A percentile compares a stretch with the other conserved stretches of the same genome.
Conservation (phyloP, 805 yeast species). For the Teunomyces pallodes region DNA sequence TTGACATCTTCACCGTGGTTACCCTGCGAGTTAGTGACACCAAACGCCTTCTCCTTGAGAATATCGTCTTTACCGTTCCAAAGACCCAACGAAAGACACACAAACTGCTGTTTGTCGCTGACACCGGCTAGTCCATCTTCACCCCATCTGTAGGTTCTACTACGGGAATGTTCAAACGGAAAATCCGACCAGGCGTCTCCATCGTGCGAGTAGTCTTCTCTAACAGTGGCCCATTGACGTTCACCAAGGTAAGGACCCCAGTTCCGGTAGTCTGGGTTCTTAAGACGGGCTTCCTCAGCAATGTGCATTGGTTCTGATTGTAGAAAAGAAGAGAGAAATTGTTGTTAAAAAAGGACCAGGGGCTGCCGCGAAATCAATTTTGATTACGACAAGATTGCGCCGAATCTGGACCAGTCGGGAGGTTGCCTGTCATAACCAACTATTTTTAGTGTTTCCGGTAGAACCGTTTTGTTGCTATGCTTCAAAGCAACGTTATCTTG, state of each 20-base stretch:
- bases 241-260: constrained; percentile 94
- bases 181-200: constrained; percentile 93
- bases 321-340: not conserved
- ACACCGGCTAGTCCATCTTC: constrained; percentile 94
- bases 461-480: not conserved
- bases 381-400: not conserved
- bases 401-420: not conserved
- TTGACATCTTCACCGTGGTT: constrained; percentile 96
- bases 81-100: constrained; percentile 76
- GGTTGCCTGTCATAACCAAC: not conserved
- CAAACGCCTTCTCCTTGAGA: constrained; percentile 82
- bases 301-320: constrained; percentile 15
- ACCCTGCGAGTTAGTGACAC: constrained; percentile 89
- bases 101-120: constrained; percentile 74
- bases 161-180: constrained; percentile 79
- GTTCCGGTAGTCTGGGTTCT: constrained; percentile 27
- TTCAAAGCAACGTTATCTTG: no score
- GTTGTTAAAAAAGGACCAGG: not conserved
- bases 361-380: not conserved
- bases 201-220: constrained; percentile 81
- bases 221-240: constrained; percentile 69
- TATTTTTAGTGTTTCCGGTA: no score
- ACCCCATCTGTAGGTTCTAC: constrained; percentile 89
- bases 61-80: constrained; percentile 90
- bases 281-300: constrained; percentile 38